phyloP scores from a whole-genome alignment of 176 grass and related monocot genomes.

The Juncus inflexus region DNA sequence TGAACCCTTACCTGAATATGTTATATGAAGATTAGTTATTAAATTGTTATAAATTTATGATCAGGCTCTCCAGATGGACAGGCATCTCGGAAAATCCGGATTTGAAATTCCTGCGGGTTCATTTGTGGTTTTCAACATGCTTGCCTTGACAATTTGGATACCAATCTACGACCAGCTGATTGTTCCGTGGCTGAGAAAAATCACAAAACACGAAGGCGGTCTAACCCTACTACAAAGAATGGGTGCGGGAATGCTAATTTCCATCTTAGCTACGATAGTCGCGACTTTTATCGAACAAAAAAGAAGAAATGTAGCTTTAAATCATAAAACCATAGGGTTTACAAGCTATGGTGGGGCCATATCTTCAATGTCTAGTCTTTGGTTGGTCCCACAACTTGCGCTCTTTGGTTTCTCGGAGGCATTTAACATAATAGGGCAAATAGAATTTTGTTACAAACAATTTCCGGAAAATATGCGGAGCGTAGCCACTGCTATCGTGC shows the following conservation, averaged over 20 bases:
- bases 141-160: constrained; percentile 48
- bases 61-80: constrained; percentile 54
- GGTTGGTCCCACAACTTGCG: constrained; percentile 55
- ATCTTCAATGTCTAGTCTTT: constrained; percentile 35
- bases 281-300: constrained; percentile 36
- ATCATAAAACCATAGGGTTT: constrained; percentile 8
- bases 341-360: constrained; percentile 1
- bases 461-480: constrained; percentile 78
- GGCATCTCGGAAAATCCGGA: constrained; percentile 19
- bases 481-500: constrained; percentile 45
- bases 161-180: constrained; percentile 58
- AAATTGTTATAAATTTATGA: no score
- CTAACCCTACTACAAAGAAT: constrained; percentile 38
- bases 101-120: constrained; percentile 54
- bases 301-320: constrained; percentile 22
- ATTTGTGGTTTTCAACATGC: constrained; percentile 74
- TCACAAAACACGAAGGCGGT: constrained; percentile 42
- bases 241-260: constrained; percentile 31
- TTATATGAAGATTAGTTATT: no score
- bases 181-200: constrained; percentile 33
- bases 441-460: constrained; percentile 67
- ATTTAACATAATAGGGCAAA: constrained; percentile 46
- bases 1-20: no score
- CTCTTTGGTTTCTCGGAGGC: constrained; percentile 49
- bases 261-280: constrained; percentile 36